Percentiles rank a stretch among this genome's conserved stretches.
Evolutionary conservation across 257 asterid species (phyloP).

Genomic region (Ocimum tenuiflorum): DNA sequence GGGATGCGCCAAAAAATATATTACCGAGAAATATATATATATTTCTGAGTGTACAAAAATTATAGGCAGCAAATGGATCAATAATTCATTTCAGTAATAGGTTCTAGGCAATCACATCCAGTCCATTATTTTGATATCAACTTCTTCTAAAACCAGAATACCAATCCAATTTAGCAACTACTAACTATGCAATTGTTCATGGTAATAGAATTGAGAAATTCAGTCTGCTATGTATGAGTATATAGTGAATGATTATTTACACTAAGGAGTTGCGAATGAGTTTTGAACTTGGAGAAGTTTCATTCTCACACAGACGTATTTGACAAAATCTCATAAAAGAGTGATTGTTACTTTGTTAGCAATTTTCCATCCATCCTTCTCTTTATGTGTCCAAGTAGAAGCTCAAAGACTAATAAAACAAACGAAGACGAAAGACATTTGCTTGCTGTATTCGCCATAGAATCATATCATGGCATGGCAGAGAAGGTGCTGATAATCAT

Average conservation of each 20-base stretch:
- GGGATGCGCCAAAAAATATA: too few species aligned
- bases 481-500: slow-evolving; percentile 5
- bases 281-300: neutral
- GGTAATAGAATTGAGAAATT: neutral
- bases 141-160: neutral
- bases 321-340: slow-evolving; percentile 1
- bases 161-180: neutral
- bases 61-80: neutral
- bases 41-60: neutral
- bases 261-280: neutral
- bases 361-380: neutral
- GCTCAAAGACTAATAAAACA: neutral
- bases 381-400: neutral
- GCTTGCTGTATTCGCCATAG: neutral
- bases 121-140: neutral
- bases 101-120: slow-evolving; percentile 3
- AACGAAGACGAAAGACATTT: neutral
- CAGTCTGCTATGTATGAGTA: neutral
- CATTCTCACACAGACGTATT: neutral
- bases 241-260: neutral
- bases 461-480: neutral
- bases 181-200: neutral
- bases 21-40: too few species aligned
- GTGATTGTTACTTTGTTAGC: neutral
- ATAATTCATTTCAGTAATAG: neutral